phyloP scores from a whole-genome alignment of 352 stramenopile species.

The Pythium utonaiense region DNA sequence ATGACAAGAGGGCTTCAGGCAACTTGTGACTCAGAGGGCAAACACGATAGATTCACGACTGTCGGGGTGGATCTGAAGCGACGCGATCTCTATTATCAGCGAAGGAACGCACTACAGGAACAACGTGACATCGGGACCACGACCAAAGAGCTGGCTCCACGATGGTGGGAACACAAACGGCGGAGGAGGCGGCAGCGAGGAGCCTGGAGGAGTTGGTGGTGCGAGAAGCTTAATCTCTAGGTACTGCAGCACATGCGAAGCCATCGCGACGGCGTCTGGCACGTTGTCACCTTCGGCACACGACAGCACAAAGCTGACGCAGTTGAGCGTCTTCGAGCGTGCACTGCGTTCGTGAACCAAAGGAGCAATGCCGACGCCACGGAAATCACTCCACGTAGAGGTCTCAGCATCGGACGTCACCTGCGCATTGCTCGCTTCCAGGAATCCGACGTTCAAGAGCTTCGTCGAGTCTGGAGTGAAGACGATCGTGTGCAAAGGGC shows the following conservation, averaged over 20 bases:
- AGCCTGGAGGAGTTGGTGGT: neutral
- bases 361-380: constrained; percentile 55
- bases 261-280: constrained; percentile 54
- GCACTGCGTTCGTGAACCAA: constrained; percentile 41
- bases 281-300: constrained; percentile 83
- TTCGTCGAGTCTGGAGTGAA: constrained; percentile 24
- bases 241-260: constrained; percentile 46
- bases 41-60: neutral
- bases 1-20: neutral
- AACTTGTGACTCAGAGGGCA: neutral
- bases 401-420: constrained; percentile 1
- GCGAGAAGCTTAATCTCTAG: constrained; percentile 25
- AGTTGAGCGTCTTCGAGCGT: constrained; percentile 30
- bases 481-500: constrained; percentile 53
- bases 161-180: constrained; percentile 23
- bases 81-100: neutral
- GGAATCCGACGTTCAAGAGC: constrained; percentile 11
- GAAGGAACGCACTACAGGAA: constrained; percentile 10
- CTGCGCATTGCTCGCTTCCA: constrained; percentile 19
- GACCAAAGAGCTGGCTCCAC: constrained; percentile 27
- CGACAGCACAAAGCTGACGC: constrained; percentile 57
- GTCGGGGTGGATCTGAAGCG: neutral
- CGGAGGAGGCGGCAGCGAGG: constrained; percentile 1
- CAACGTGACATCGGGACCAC: constrained; percentile 19
- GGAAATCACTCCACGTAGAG: constrained; percentile 41